Evolutionary conservation across 352 stramenopile genomes (phyloP).

Genomic region (Thalassiosira gravida): DNA sequence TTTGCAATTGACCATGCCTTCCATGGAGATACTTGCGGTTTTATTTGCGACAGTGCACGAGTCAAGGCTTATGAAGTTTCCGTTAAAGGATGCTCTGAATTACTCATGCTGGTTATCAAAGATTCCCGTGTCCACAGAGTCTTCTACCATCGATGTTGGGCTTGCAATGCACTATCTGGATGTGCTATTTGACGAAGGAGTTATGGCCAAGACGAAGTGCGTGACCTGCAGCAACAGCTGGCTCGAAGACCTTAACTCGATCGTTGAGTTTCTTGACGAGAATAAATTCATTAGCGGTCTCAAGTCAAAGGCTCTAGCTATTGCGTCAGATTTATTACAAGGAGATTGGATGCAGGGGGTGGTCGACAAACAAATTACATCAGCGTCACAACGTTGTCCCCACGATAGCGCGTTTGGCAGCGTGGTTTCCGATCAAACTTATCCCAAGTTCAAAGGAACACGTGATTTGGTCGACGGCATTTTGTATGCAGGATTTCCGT

Average conservation of each 20-base stretch:
- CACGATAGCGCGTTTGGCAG: slow-evolving; percentile 38
- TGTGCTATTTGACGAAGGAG: slow-evolving; percentile 35
- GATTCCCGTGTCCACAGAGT: slow-evolving; percentile 36
- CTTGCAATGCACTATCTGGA: slow-evolving; percentile 45
- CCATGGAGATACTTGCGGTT: slow-evolving; percentile 48
- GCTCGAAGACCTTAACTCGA: slow-evolving; percentile 52
- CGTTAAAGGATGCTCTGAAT: slow-evolving; percentile 62
- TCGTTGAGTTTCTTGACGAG: slow-evolving; percentile 50
- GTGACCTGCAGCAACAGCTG: slow-evolving; percentile 52
- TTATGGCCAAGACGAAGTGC: slow-evolving; percentile 39
- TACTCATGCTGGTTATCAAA: slow-evolving; percentile 71
- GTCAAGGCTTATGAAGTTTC: slow-evolving; percentile 60
- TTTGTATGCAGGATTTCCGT: slow-evolving; percentile 37
- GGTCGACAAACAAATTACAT: slow-evolving; percentile 41
- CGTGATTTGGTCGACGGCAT: slow-evolving; percentile 52
- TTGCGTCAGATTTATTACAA: slow-evolving; percentile 34
- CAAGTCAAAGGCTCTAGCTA: slow-evolving; percentile 34
- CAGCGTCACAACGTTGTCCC: slow-evolving; percentile 40
- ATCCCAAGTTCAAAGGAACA: slow-evolving; percentile 28
- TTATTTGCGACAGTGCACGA: slow-evolving; percentile 54
- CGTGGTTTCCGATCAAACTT: slow-evolving; percentile 8
- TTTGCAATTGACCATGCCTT: slow-evolving; percentile 41
- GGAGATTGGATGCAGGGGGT: slow-evolving; percentile 47
- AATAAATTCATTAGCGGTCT: slow-evolving; percentile 41
- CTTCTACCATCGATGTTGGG: slow-evolving; percentile 20